phyloP scores from a whole-genome alignment of 768 basidiomycete species.

The Boletus vermiculosoides region DNA sequence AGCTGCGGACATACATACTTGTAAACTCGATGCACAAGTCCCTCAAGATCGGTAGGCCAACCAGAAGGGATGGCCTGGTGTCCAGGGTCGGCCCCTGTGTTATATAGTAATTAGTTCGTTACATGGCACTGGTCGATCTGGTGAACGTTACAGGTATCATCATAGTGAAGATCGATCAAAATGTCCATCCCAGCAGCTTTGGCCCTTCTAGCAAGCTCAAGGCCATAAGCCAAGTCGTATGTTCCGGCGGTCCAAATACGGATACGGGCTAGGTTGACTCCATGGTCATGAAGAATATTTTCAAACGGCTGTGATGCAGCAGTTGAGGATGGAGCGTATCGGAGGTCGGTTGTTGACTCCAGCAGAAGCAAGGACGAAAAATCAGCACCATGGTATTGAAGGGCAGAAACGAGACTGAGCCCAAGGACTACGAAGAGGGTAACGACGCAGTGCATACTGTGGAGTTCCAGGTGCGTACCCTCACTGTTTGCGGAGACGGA shows the following conservation, averaged over 20 bases:
- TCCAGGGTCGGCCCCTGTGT: slow-evolving; percentile 8
- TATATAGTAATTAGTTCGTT: background rate
- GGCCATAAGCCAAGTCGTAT: slow-evolving; percentile 11
- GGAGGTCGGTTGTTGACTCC: slow-evolving; percentile 4
- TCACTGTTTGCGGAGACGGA: background rate
- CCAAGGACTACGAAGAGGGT: background rate
- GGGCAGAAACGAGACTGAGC: slow-evolving; percentile 11
- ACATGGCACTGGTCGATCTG: background rate
- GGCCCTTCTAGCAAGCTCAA: slow-evolving; percentile 13
- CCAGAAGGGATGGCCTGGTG: slow-evolving; percentile 9
- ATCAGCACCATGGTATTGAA: slow-evolving; percentile 10
- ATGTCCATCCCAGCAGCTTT: slow-evolving; percentile 11
- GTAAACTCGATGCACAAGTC: slow-evolving; percentile 5
- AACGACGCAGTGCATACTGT: background rate
- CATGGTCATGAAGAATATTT: slow-evolving; percentile 4
- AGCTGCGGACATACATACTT: background rate
- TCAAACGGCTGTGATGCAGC: slow-evolving; percentile 8
- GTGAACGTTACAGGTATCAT: slow-evolving; percentile 9
- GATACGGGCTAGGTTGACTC: slow-evolving; percentile 16
- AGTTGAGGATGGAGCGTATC: background rate
- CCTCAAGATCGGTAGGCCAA: slow-evolving; percentile 16
- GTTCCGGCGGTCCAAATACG: slow-evolving; percentile 13
- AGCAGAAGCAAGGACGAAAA: slow-evolving; percentile 18
- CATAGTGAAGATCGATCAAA: slow-evolving; percentile 12
- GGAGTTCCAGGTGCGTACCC: background rate